These are phyloP conservation scores for Euphorbia celastroides DNA, from an alignment of 441 rosid genomes.

Conservation along the genomic window DNA sequence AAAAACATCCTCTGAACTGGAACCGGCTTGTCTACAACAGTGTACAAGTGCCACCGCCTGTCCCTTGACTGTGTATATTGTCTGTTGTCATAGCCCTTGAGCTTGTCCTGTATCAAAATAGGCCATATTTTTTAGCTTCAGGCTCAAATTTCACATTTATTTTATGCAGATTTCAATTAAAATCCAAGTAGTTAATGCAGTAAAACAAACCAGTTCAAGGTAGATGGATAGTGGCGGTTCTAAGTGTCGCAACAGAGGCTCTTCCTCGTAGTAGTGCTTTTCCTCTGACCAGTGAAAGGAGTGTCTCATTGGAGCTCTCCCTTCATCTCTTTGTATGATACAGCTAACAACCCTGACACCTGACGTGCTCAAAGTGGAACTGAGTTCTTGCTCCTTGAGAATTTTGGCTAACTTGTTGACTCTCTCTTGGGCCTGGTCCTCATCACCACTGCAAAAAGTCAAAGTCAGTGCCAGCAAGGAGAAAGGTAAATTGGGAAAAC, in stretches of 20 bases:
- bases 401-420: conserved; percentile 86
- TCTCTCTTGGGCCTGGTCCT: conserved; percentile 99
- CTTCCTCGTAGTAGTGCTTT: conserved; percentile 78
- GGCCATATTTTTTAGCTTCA: conserved; percentile 16
- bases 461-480: conserved; percentile 19
- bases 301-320: conserved; percentile 96
- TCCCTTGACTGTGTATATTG: conserved; percentile 79
- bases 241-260: conserved; percentile 87
- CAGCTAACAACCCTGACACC: conserved; percentile 96
- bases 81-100: conserved; percentile 73
- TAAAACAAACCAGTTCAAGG: conserved; percentile 82
- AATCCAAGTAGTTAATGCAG: not conserved
- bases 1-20: conserved; percentile 93
- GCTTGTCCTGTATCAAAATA: conserved; percentile 73
- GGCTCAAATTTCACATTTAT: not conserved
- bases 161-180: not conserved
- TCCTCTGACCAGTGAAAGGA: conserved; percentile 92
- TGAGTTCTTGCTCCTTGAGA: conserved; percentile 80
- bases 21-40: conserved; percentile 75
- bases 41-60: conserved; percentile 96
- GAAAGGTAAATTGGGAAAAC: not conserved
- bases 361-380: conserved; percentile 62
- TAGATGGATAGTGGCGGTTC: conserved; percentile 97
- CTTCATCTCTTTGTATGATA: conserved; percentile 99
- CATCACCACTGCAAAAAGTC: conserved; percentile 79